phyloP scores from a whole-genome alignment of 768 basidiomycete genomes.

The Peribolospora kevripleyi region DNA sequence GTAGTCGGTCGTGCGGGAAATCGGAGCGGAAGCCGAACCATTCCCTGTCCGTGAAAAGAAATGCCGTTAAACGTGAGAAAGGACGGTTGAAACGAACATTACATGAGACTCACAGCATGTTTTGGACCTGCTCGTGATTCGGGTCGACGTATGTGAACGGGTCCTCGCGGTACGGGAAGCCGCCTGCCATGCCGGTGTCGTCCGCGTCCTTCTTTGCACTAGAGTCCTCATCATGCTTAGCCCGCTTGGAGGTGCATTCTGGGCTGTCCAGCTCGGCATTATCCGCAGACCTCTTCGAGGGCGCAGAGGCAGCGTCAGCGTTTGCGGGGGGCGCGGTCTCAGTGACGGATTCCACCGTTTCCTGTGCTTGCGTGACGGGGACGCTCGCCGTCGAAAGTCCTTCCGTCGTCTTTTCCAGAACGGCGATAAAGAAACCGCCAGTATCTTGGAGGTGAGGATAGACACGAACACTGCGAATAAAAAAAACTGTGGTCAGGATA shows the following conservation, averaged over 20 bases:
- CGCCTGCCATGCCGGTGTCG: slow-evolving; percentile 15
- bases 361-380: background rate
- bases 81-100: too few relatives aligned
- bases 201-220: slow-evolving; percentile 13
- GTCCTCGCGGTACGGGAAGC: slow-evolving; percentile 51
- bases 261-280: slow-evolving; percentile 9
- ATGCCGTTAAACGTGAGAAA: background rate
- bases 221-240: slow-evolving; percentile 22
- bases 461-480: slow-evolving; percentile 42
- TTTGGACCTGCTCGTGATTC: slow-evolving; percentile 41
- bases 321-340: slow-evolving; percentile 1
- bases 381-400: background rate
- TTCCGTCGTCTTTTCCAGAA: slow-evolving; percentile 27
- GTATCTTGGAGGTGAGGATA: slow-evolving; percentile 91
- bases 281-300: slow-evolving; percentile 3
- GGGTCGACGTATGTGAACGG: slow-evolving; percentile 61
- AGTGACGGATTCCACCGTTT: background rate
- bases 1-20: slow-evolving; percentile 54
- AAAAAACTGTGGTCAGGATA: background rate
- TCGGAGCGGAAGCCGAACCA: slow-evolving; percentile 40
- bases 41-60: slow-evolving; percentile 26
- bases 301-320: background rate
- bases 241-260: slow-evolving; percentile 29
- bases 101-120: slow-evolving; percentile 39
- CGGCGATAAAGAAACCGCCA: slow-evolving; percentile 93